These are phyloP conservation scores for Geosmithia putterillii DNA, from an alignment of 2,329 filamentous ascomycete species.

Conservation along the genomic window DNA sequence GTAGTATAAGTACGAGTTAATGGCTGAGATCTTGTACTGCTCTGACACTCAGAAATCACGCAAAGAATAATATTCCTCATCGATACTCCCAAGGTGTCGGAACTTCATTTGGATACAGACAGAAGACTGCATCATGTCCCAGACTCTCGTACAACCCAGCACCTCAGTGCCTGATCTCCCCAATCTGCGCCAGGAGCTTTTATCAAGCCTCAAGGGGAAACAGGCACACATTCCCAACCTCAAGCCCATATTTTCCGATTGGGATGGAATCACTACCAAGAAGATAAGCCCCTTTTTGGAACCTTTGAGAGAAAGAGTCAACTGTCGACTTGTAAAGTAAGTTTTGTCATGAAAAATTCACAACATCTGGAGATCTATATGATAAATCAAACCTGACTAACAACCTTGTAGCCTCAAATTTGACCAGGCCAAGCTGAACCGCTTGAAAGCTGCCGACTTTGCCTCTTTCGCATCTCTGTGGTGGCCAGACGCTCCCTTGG, in stretches of 20 bases:
- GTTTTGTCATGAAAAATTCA: not conserved
- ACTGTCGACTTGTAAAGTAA: not conserved
- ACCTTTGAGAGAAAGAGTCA: not conserved
- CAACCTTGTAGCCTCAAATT: not conserved
- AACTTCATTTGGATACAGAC: not conserved
- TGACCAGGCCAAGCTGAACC: not conserved
- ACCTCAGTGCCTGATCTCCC: not conserved
- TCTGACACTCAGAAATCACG: no score
- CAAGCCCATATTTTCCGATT: not conserved
- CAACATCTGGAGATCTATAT: not conserved
- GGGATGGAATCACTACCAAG: not conserved
- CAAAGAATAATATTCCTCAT: no score
- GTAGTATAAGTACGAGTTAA: no score
- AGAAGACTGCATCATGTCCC: not conserved
- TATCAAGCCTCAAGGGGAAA: not conserved
- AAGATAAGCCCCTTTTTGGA: not conserved
- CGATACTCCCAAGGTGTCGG: not conserved
- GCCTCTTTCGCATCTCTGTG: not conserved
- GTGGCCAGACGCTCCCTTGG: not conserved
- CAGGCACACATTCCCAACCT: not conserved
- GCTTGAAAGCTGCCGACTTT: not conserved
- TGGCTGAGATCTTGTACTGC: no score
- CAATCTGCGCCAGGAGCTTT: not conserved
- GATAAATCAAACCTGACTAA: not conserved
- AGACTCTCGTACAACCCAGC: not conserved